A percentile compares a stretch with the other conserved stretches of the same genome.
phyloP scores from a whole-genome alignment of 805 yeast species.

The Diddensiella caesifluorescens region DNA sequence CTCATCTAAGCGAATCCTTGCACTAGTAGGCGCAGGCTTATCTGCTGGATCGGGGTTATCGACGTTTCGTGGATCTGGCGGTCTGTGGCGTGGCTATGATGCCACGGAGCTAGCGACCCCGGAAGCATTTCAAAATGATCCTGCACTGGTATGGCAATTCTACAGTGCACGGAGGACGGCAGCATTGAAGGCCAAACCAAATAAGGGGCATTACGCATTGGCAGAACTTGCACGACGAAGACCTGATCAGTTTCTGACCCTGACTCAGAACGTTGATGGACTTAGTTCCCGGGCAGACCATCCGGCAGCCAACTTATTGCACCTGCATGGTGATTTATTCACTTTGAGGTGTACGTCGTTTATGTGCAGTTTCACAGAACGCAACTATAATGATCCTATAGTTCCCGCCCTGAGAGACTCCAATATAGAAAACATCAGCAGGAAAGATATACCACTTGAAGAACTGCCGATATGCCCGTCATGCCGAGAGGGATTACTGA shows the following conservation, averaged over 20 bases:
- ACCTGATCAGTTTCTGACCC: conserved; percentile 49
- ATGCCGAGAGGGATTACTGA: conserved; percentile 58
- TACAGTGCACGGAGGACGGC: conserved; percentile 62
- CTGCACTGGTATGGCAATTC: conserved; percentile 87
- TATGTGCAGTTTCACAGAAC: conserved; percentile 51
- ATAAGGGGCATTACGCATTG: conserved; percentile 65
- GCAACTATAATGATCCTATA: conserved; percentile 54
- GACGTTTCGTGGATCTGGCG: conserved; percentile 66
- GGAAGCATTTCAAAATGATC: conserved; percentile 79
- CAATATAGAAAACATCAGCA: conserved; percentile 8
- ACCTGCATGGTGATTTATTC: conserved; percentile 77
- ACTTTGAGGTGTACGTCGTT: conserved; percentile 70
- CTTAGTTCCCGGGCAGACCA: conserved; percentile 64
- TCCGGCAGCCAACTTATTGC: conserved; percentile 46
- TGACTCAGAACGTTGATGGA: conserved; percentile 84
- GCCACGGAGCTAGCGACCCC: conserved; percentile 87
- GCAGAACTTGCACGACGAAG: conserved; percentile 51
- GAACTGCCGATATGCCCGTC: conserved; percentile 73
- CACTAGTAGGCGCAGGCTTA: conserved; percentile 72
- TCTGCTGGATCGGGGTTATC: conserved; percentile 74
- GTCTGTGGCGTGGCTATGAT: conserved; percentile 71
- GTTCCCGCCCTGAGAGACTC: conserved; percentile 44
- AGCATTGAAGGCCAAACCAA: conserved; percentile 67
- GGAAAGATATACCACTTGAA: conserved; percentile 40
- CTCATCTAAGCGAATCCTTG: conserved; percentile 32